Evolutionary conservation across 2,329 filamentous ascomycete species (phyloP), one percentile per base, ranked within the genome.

Genomic region (Aspergillus hiratsukae): DNA sequence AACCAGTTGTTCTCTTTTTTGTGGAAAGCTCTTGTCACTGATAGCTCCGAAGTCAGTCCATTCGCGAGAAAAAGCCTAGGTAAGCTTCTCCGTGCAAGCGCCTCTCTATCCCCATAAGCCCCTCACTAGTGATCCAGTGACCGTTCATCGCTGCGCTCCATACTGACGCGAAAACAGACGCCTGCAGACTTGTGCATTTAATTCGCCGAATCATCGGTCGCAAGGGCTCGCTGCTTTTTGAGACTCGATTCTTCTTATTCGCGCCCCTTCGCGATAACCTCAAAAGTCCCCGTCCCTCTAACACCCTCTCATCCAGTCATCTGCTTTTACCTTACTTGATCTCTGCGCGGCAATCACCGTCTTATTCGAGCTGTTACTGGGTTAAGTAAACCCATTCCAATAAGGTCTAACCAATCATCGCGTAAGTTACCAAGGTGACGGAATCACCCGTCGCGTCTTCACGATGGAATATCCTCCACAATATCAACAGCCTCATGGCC

Each of bases 391-490:
- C 52, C 50, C 29, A 57, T 64, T 58, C 59, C 61, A 61, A 53
- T 59, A 58, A 52, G 43, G 31, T 51, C 53, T 45, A 54, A 52
- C 59, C 55, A 64, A 63, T 61, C 59, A 59, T 61, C 51, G 53
- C 61, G 55, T 57, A 50, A 58, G 55, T 51, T 56, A 49, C 51
- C 65, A 62, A 64, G 62, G 66, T 66, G 64, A 68, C 65, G 57
- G 60, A 58, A 59, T 58, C 52, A 58, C 55, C 63, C 63, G 60
- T 66, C 65, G 60, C 61, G 55, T 55, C 55, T 61, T 82, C 78
- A 89, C 31, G 31, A 37, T 90, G 87, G 87, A 89, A 77, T 89
- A 89, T 80, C 83, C 85, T 74, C 84, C 87, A 77, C 88, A 89
- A 72, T 84, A 87, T 70, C 86, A 84, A 75, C 82, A 86, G 75